Percentiles rank a stretch among this genome's conserved stretches.
phyloP scores from a whole-genome alignment of 2,329 filamentous ascomycete species.

The Didymellaceae sp. region DNA sequence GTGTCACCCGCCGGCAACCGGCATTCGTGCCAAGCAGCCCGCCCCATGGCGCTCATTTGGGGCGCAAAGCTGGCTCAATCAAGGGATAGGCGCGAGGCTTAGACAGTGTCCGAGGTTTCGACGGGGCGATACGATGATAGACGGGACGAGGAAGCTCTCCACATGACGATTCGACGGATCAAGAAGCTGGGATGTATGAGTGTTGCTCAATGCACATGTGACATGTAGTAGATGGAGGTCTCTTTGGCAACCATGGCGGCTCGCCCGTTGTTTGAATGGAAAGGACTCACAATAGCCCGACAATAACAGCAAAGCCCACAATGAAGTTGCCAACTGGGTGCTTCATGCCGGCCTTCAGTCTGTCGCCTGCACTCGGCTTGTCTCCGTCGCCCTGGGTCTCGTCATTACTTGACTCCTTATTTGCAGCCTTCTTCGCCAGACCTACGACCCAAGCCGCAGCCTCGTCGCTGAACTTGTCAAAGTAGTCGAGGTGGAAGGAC shows the following conservation, averaged over 20 bases:
- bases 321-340: constrained; percentile 35
- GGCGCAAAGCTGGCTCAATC: background rate
- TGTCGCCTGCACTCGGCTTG: constrained; percentile 23
- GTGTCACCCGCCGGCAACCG: constrained; percentile 6
- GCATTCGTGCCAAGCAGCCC: constrained; percentile 7
- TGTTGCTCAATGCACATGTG: constrained; percentile 7
- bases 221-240: background rate
- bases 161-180: constrained; percentile 28
- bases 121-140: constrained; percentile 27
- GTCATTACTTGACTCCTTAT: constrained; percentile 12
- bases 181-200: constrained; percentile 32
- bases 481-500: constrained; percentile 66
- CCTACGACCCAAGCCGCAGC: constrained; percentile 32
- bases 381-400: constrained; percentile 15
- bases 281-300: constrained; percentile 32
- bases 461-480: constrained; percentile 38
- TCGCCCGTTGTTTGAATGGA: constrained; percentile 10
- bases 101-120: constrained; percentile 25
- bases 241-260: constrained; percentile 22
- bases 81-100: constrained; percentile 5
- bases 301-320: constrained; percentile 22
- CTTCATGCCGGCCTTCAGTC: constrained; percentile 29
- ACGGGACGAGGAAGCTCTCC: constrained; percentile 26
- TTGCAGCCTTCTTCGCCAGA: constrained; percentile 26
- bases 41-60: background rate